phyloP scores from a whole-genome alignment of 129 eudicot genomes.

The Tagetes erecta region DNA sequence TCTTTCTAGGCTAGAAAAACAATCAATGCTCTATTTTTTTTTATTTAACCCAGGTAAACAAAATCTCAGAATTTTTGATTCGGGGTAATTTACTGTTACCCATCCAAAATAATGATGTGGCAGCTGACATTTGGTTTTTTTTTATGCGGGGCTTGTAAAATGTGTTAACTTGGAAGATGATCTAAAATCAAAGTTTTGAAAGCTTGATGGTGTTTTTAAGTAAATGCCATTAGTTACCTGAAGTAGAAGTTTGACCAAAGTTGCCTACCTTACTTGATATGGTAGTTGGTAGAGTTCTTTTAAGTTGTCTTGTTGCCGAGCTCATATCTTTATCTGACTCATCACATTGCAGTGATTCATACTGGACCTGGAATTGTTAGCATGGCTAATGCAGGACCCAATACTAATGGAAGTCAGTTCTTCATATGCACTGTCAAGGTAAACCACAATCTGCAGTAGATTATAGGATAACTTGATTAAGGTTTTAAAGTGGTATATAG shows the following conservation, averaged over 20 bases:
- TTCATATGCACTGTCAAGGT: conserved; percentile 92
- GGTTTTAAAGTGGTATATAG: not conserved
- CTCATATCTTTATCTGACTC: not conserved
- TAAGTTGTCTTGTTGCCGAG: not conserved
- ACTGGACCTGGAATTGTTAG: conserved; percentile 92
- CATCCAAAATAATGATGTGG: not conserved
- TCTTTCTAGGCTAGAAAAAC: not conserved
- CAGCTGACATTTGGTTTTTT: not conserved
- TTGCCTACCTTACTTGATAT: not conserved
- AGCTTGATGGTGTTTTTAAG: not conserved
- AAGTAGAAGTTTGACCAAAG: not conserved
- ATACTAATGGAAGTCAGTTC: conserved; percentile 94
- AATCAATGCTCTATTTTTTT: not conserved
- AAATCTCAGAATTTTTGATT: not conserved
- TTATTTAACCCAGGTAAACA: too few relatives aligned
- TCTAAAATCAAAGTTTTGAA: not conserved
- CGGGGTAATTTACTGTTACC: not conserved
- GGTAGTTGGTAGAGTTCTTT: not conserved
- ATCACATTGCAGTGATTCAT: conserved; percentile 58
- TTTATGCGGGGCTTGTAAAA: not conserved
- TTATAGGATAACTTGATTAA: not conserved
- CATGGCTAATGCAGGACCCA: conserved; percentile 99
- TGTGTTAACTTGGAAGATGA: not conserved
- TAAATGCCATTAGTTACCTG: not conserved
- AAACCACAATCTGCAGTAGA: conserved; percentile 21